Conservation (phyloP, 2,329 filamentous ascomycete genomes). For the Diaporthe citrichinensis region DNA sequence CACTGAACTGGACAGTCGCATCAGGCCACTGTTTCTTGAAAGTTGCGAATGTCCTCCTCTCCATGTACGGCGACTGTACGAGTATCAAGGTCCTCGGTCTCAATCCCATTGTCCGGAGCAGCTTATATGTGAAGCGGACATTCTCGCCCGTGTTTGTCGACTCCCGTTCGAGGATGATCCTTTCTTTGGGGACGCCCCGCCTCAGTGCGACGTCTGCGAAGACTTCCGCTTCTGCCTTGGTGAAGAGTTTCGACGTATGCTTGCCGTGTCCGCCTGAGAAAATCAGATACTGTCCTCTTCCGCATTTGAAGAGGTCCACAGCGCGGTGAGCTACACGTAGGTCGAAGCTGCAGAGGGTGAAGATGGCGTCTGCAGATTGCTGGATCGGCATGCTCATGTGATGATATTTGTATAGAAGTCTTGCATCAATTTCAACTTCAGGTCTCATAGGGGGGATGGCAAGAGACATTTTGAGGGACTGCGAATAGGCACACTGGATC, state of each 20-base stretch:
- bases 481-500: neutral
- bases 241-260: neutral
- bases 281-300: neutral
- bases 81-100: neutral
- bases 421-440: neutral
- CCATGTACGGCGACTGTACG: slow-evolving; percentile 4
- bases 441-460: neutral
- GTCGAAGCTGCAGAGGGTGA: slow-evolving; percentile 29
- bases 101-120: neutral
- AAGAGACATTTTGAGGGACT: neutral
- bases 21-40: slow-evolving; percentile 11
- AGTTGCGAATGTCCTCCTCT: slow-evolving; percentile 9
- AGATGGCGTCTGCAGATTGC: neutral
- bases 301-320: neutral
- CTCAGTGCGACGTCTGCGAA: neutral
- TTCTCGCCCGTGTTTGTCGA: slow-evolving; percentile 13
- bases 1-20: neutral
- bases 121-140: neutral
- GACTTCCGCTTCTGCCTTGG: neutral
- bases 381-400: neutral
- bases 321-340: slow-evolving; percentile 9
- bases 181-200: neutral
- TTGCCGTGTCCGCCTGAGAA: neutral
- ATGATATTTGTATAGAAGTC: neutral
- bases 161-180: neutral